Evolutionary conservation across 495 filamentous ascomycete genomes (phyloP), one percentile per base, ranked within the genome.

Genomic region (Podospora comata): DNA sequence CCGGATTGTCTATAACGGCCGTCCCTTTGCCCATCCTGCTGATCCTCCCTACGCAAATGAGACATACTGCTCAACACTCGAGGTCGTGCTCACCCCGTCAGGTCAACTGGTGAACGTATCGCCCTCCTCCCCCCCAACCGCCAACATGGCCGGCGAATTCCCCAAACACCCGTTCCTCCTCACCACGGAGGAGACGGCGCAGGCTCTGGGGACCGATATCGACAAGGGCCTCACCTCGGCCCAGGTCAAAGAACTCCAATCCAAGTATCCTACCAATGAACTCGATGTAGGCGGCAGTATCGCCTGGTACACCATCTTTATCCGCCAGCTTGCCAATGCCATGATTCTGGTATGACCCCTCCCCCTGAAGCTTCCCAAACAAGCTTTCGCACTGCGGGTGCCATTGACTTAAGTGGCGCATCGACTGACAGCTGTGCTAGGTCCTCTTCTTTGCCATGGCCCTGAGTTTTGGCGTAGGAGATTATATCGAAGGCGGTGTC

Each of bases 391-490:
- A 0, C 15, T 6, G 30, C 30, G 4, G 30, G 48, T 34, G 16
- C 57, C 44, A 7, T 20, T 53, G 15, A 59, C n/a, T 1, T 5
- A 6, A 11, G 3, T 55, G 65, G 58, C 48, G 71, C 68, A 68
- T 73, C 13, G 39, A 55, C 48, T 74, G 60, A 71, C 69, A 30
- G 70, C 62, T 2, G 54, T 6, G 18, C 13, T 66, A 92, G 89
- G 90, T 97, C 48, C 83, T 97, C 26, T 85, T 95, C 39, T 84
- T 96, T 62, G 92, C 91, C 68, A 95, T 95, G 91, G 88, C 84
- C 44, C 81, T 96, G 53, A 92, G 90, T 71, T 96, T 92, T 73
- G 91, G 86, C 63, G 90, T 96, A 54, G 76, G 82, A 34, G 91
- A 94, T 70, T 94, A 88, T 71, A 88, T 96, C 65, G 92, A 96